These are phyloP conservation scores for Starmerella scarabaei DNA, from an alignment of 805 yeast species.

Conservation along the genomic window DNA sequence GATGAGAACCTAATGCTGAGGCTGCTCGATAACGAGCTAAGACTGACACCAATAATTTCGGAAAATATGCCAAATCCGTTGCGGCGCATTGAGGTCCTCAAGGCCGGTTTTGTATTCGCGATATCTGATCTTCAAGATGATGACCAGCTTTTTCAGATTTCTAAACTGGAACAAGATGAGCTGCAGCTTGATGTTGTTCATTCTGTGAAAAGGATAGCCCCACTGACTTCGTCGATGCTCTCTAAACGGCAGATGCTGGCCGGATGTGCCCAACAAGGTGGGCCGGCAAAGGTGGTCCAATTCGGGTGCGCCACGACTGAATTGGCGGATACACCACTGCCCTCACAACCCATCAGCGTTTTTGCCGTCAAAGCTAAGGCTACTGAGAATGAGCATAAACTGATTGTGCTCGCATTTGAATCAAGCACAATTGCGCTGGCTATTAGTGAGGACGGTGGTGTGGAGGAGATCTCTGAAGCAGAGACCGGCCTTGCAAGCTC, in stretches of 20 bases:
- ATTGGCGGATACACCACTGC: conserved; percentile 58
- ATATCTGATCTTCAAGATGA: conserved; percentile 45
- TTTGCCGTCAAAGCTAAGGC: conserved; percentile 46
- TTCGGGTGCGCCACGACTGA: conserved; percentile 50
- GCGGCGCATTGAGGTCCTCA: conserved; percentile 41
- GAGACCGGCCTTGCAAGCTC: conserved; percentile 48
- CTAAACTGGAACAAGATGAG: conserved; percentile 41
- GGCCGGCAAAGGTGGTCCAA: neutral
- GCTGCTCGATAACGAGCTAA: conserved; percentile 24
- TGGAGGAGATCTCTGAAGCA: conserved; percentile 46
- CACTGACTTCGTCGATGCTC: conserved; percentile 3
- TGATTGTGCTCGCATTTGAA: conserved; percentile 50
- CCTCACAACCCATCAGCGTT: conserved; percentile 46
- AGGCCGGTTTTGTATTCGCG: conserved; percentile 63
- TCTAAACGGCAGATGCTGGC: conserved; percentile 31
- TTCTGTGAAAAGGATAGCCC: conserved; percentile 2
- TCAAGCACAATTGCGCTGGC: conserved; percentile 55
- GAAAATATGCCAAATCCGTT: neutral
- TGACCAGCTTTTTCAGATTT: conserved; percentile 65
- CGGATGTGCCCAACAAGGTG: conserved; percentile 22
- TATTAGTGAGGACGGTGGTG: conserved; percentile 53
- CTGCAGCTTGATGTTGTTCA: conserved; percentile 7
- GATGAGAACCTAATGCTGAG: conserved; percentile 59
- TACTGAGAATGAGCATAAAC: conserved; percentile 42
- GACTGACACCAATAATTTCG: conserved; percentile 26